These are phyloP conservation scores for Aspergillus clavatus DNA, from an alignment of 2,329 filamentous ascomycete species.

Conservation along the genomic window DNA sequence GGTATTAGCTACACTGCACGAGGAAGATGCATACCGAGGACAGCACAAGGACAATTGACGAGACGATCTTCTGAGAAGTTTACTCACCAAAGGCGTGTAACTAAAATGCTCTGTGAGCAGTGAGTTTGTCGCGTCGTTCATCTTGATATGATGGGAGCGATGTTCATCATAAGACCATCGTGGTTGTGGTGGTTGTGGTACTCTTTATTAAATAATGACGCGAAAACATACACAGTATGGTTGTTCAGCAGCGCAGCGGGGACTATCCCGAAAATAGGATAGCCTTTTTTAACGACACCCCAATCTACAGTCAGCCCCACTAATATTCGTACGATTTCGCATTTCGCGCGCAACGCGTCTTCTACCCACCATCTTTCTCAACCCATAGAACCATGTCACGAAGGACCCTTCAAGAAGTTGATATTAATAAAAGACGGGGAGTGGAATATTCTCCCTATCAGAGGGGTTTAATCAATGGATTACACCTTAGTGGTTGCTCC, in stretches of 20 bases:
- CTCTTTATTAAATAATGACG: too few species aligned
- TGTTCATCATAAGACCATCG: slow-evolving; percentile 6
- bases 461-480: not conserved
- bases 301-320: too few species aligned
- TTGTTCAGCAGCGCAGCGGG: too few species aligned
- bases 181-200: too few species aligned
- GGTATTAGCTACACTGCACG: slow-evolving; percentile 13
- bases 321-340: too few species aligned
- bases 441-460: not conserved
- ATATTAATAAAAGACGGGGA: not conserved
- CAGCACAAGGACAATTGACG: not conserved
- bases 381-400: slow-evolving; percentile 9
- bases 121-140: slow-evolving; percentile 46
- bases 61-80: slow-evolving; percentile 1
- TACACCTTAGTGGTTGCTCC: too few species aligned
- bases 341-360: too few species aligned
- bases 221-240: too few species aligned
- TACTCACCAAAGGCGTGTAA: slow-evolving; percentile 83
- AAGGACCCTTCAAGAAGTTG: not conserved
- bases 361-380: too few species aligned
- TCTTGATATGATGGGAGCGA: slow-evolving; percentile 20
- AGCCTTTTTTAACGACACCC: too few species aligned
- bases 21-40: not conserved
- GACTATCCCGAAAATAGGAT: too few species aligned
- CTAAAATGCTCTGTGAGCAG: slow-evolving; percentile 93